Evolutionary conservation across 2,329 filamentous ascomycete genomes (phyloP), one percentile per base, ranked within the genome.

Genomic region (Diplodia corticola): DNA sequence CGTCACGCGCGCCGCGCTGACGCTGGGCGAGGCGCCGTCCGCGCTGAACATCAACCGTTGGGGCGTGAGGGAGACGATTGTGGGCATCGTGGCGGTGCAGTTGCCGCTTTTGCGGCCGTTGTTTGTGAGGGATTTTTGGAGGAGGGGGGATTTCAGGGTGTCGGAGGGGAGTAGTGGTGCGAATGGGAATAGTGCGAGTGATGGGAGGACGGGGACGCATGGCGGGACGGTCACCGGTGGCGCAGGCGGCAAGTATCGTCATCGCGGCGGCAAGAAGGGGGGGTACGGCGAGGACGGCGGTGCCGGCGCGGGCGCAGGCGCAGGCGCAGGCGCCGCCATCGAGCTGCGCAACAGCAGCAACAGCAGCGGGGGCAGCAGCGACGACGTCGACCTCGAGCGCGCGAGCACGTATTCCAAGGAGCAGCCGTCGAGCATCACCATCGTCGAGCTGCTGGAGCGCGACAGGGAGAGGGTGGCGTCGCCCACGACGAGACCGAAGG

Each of bases 81-180:
- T 77, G n/a, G 76, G 73, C 17, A 74, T 78, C 22, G 66, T 77
- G n/a, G 73, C 76, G 3, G 75, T 78, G 54, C 78, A 78, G 61
- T 69, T 73, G 0, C 77, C 76, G 9, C 74, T 78, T 22, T 68
- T 79, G 4, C 69, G 72, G 7, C 76, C 76, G 0, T 60, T 78
- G 30, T 71, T 73, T 63, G 70, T 60, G 40, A 63, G 53, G 28
- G 67, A 69, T 1, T 78, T 78, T 69, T 78, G 75, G 74, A 69
- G 55, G n/a, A 49, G 53, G 15, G 68, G 69, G 13, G 30, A 63
- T 2, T 70, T 69, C 28, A 22, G n/a, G n/a, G n/a, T 40, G 40
- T 5, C 54, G 12, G 3, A 17, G 28, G 50, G n/a, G n/a, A 22
- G 50, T 2, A 33, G 50, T 12, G 51, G 51, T 0, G 17, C 33